Conservation (phyloP, 176 grass and related monocot genomes). For the Leersia perrieri region DNA sequence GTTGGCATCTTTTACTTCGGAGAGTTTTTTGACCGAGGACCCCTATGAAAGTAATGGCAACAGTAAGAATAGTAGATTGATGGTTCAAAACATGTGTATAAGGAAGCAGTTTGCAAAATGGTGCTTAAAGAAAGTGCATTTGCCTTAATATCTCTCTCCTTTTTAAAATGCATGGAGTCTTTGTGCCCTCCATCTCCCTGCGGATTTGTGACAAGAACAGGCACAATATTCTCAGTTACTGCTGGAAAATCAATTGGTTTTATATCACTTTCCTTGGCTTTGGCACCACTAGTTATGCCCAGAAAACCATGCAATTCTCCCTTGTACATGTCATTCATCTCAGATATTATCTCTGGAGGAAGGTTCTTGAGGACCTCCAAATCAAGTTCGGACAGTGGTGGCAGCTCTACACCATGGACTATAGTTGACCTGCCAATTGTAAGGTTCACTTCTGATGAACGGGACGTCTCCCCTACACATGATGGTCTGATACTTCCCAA, state of each 20-base stretch:
- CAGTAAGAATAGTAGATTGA: slow-evolving; percentile 6
- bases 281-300: slow-evolving; percentile 10
- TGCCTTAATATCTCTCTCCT: slow-evolving; percentile 28
- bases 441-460: slow-evolving; percentile 19
- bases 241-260: slow-evolving; percentile 32
- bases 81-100: slow-evolving; percentile 22
- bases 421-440: slow-evolving; percentile 46
- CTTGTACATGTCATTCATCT: slow-evolving; percentile 85
- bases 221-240: slow-evolving; percentile 1
- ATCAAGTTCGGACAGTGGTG: slow-evolving; percentile 72
- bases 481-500: slow-evolving; percentile 8
- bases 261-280: slow-evolving; percentile 30
- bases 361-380: slow-evolving; percentile 82
- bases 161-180: slow-evolving; percentile 7
- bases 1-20: slow-evolving; percentile 37
- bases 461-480: slow-evolving; percentile 20
- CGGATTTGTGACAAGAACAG: slow-evolving; percentile 13
- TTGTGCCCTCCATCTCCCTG: slow-evolving; percentile 8
- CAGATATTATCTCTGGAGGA: slow-evolving; percentile 78
- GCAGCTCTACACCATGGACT: slow-evolving; percentile 48
- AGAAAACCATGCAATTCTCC: slow-evolving; percentile 71
- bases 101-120: neutral
- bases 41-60: slow-evolving; percentile 26
- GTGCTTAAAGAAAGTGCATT: too few relatives aligned
- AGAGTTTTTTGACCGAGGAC: slow-evolving; percentile 19